These are phyloP conservation scores for Russula emetica DNA, from an alignment of 768 basidiomycete species.

Conservation along the genomic window DNA sequence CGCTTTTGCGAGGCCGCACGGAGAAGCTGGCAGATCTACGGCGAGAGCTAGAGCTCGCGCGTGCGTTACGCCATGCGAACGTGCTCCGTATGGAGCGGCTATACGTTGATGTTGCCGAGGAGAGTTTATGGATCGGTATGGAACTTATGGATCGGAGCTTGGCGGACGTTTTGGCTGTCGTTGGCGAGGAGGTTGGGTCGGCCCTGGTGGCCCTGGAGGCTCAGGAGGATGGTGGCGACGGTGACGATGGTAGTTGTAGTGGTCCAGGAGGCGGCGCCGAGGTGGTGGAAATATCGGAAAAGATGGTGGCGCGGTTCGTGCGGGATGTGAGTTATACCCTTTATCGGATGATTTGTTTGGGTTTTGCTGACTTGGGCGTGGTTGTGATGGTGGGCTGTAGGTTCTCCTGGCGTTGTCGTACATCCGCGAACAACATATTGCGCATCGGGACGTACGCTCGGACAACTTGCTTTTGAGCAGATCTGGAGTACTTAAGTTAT, in stretches of 20 bases:
- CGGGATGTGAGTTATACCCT: slow-evolving; percentile 55
- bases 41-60: slow-evolving; percentile 58
- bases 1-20: slow-evolving; percentile 52
- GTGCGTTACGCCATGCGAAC: slow-evolving; percentile 54
- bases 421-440: slow-evolving; percentile 60
- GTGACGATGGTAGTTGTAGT: not conserved
- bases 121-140: slow-evolving; percentile 79
- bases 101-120: slow-evolving; percentile 57
- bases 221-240: slow-evolving; percentile 45
- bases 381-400: slow-evolving; percentile 36
- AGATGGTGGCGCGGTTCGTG: slow-evolving; percentile 67
- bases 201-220: slow-evolving; percentile 33
- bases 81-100: slow-evolving; percentile 63
- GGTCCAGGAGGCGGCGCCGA: slow-evolving; percentile 50
- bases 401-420: slow-evolving; percentile 62
- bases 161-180: slow-evolving; percentile 68
- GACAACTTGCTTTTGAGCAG: slow-evolving; percentile 75
- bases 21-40: slow-evolving; percentile 61
- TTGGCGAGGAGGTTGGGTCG: slow-evolving; percentile 2
- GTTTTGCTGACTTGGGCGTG: not conserved
- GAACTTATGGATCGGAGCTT: slow-evolving; percentile 86
- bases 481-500: slow-evolving; percentile 67
- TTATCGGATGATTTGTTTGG: not conserved
- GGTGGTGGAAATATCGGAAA: slow-evolving; percentile 57
- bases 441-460: slow-evolving; percentile 79